Evolutionary conservation across 2,329 filamentous ascomycete species (phyloP).

Genomic region (Fusarium sarcochroum): DNA sequence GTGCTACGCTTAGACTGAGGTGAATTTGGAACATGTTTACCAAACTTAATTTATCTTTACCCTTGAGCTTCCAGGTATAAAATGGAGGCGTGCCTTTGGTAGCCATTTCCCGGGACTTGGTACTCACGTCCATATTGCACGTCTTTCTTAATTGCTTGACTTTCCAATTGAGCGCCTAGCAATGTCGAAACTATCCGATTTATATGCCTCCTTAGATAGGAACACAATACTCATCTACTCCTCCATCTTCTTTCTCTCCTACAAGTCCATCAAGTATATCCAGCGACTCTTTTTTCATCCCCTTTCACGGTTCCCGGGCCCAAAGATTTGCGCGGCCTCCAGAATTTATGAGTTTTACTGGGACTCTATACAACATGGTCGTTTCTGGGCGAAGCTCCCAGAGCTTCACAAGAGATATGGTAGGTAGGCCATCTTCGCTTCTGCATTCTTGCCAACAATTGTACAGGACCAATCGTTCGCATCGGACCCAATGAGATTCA

Average conservation of each 20-base stretch:
- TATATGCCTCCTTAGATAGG: background rate
- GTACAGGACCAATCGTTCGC: background rate
- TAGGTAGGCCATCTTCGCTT: background rate
- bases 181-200: background rate
- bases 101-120: too few species aligned
- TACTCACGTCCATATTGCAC: too few species aligned
- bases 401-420: background rate
- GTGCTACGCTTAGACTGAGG: too few species aligned
- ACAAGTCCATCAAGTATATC: background rate
- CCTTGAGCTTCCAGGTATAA: too few species aligned
- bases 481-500: conserved; percentile 15
- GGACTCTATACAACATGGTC: conserved; percentile 8
- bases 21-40: too few species aligned
- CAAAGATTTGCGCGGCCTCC: conserved; percentile 1
- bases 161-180: too few species aligned
- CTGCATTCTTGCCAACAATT: background rate
- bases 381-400: conserved; percentile 3
- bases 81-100: too few species aligned
- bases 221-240: background rate
- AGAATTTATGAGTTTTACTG: conserved; percentile 6
- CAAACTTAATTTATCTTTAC: too few species aligned
- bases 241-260: background rate
- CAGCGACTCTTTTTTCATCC: conserved; percentile 2
- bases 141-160: too few species aligned
- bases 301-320: background rate